A percentile compares a stretch with the other conserved stretches of the same genome.
phyloP scores from a whole-genome alignment of 768 basidiomycete species.

The Leccinum disarticulatum region DNA sequence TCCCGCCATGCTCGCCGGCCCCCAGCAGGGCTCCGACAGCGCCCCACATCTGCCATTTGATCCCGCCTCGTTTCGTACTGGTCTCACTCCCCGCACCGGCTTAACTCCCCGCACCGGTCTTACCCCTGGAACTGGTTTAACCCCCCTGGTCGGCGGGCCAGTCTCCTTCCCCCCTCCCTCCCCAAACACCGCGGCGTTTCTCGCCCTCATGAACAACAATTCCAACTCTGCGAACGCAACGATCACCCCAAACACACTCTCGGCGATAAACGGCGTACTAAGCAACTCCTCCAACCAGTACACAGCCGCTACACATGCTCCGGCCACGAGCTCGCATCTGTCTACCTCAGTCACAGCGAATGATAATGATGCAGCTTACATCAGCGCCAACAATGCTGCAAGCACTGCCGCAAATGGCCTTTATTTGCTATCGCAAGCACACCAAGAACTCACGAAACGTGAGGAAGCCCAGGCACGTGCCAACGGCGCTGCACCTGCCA shows the following conservation, averaged over 20 bases:
- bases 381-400: slow-evolving; percentile 56
- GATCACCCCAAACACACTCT: slow-evolving; percentile 61
- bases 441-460: slow-evolving; percentile 95
- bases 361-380: slow-evolving; percentile 35
- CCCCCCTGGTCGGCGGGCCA: slow-evolving; percentile 74
- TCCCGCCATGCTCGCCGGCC: slow-evolving; percentile 94
- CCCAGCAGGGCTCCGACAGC: slow-evolving; percentile 51
- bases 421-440: slow-evolving; percentile 91
- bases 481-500: slow-evolving; percentile 35
- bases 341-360: slow-evolving; percentile 36
- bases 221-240: slow-evolving; percentile 39
- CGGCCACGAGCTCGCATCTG: slow-evolving; percentile 35
- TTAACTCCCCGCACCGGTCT: slow-evolving; percentile 85
- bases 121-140: slow-evolving; percentile 73
- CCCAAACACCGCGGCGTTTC: slow-evolving; percentile 89
- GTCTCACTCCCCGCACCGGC: slow-evolving; percentile 84
- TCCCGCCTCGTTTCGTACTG: slow-evolving; percentile 72
- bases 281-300: slow-evolving; percentile 36
- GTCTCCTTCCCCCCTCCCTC: slow-evolving; percentile 79
- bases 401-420: slow-evolving; percentile 85
- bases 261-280: slow-evolving; percentile 73
- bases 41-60: slow-evolving; percentile 55
- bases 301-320: slow-evolving; percentile 31
- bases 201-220: slow-evolving; percentile 79
- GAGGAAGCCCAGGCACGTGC: slow-evolving; percentile 79